Evolutionary conservation across 768 basidiomycete genomes (phyloP).

Genomic region (Leccinum olivaceopallidum): DNA sequence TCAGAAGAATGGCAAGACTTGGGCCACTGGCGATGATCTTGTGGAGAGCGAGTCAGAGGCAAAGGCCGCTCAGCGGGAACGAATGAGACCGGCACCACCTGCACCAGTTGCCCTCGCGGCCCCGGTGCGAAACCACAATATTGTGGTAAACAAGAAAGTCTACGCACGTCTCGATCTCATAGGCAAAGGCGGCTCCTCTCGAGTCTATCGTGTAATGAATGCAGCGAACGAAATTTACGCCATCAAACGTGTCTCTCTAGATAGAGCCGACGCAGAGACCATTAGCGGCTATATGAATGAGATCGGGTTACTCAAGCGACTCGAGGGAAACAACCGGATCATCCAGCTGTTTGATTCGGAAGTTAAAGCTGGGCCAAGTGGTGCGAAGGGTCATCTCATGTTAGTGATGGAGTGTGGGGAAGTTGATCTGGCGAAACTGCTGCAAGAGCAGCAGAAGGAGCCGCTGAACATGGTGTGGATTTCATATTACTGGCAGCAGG

Average conservation of each 20-base stretch:
- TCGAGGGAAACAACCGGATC: slow-evolving; percentile 91
- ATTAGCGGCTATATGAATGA: slow-evolving; percentile 96
- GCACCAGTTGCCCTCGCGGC: slow-evolving; percentile 19
- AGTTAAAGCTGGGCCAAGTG: slow-evolving; percentile 62
- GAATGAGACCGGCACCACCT: slow-evolving; percentile 36
- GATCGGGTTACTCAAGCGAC: slow-evolving; percentile 87
- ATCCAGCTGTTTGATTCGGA: slow-evolving; percentile 92
- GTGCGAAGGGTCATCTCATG: slow-evolving; percentile 72
- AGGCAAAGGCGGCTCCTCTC: slow-evolving; percentile 94
- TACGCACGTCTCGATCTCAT: slow-evolving; percentile 88
- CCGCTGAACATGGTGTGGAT: slow-evolving; percentile 92
- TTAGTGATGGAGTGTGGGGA: slow-evolving; percentile 98
- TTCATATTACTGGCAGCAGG: slow-evolving; percentile 97
- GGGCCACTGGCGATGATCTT: slow-evolving; percentile 47
- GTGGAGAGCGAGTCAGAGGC: slow-evolving; percentile 38
- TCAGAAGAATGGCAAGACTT: slow-evolving; percentile 40
- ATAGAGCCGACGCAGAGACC: slow-evolving; percentile 86
- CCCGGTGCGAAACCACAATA: slow-evolving; percentile 42
- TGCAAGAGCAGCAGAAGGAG: slow-evolving; percentile 83
- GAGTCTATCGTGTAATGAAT: slow-evolving; percentile 89
- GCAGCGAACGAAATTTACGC: slow-evolving; percentile 78
- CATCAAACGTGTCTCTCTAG: slow-evolving; percentile 89
- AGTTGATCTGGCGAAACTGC: slow-evolving; percentile 81
- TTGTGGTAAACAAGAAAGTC: slow-evolving; percentile 62
- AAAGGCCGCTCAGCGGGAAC: slow-evolving; percentile 28